These are phyloP conservation scores for Podospora pseudocomata DNA, from an alignment of 495 filamentous ascomycete genomes.

Conservation along the genomic window DNA sequence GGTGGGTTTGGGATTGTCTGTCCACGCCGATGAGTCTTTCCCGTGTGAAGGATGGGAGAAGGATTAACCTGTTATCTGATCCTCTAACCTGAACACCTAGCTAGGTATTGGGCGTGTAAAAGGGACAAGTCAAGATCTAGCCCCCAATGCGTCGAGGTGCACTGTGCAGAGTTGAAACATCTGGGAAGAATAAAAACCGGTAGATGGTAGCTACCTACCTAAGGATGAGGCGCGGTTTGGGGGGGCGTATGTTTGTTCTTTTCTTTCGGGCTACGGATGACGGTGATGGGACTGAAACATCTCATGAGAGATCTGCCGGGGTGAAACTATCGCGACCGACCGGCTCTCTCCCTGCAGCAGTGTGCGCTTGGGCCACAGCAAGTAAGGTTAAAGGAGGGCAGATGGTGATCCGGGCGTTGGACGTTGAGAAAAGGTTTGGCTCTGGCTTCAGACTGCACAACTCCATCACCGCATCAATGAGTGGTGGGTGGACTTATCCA, in stretches of 20 bases:
- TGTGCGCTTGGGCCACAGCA: background rate
- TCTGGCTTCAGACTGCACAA: too few relatives aligned
- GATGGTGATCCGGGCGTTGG: constrained; percentile 1
- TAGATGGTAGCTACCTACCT: background rate
- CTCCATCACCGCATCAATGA: background rate
- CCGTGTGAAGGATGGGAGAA: background rate
- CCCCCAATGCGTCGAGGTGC: background rate
- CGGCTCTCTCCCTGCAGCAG: background rate
- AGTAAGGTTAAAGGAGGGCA: background rate
- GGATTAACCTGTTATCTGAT: background rate
- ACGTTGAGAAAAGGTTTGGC: background rate
- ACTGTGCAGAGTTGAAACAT: background rate
- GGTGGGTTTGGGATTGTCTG: background rate
- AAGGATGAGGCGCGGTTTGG: background rate
- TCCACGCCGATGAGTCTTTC: background rate
- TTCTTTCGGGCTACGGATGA: background rate
- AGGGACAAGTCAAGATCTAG: background rate
- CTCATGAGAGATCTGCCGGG: background rate
- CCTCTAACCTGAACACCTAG: too few relatives aligned
- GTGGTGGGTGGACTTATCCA: background rate
- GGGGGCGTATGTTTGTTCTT: background rate
- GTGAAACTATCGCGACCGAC: background rate
- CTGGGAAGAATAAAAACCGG: background rate
- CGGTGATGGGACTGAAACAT: background rate
- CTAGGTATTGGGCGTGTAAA: background rate